Percentiles rank a stretch among this genome's conserved stretches.
These are phyloP conservation scores for Theileria parva DNA, from an alignment of 169 alveolate genomes.

Conservation along the genomic window DNA sequence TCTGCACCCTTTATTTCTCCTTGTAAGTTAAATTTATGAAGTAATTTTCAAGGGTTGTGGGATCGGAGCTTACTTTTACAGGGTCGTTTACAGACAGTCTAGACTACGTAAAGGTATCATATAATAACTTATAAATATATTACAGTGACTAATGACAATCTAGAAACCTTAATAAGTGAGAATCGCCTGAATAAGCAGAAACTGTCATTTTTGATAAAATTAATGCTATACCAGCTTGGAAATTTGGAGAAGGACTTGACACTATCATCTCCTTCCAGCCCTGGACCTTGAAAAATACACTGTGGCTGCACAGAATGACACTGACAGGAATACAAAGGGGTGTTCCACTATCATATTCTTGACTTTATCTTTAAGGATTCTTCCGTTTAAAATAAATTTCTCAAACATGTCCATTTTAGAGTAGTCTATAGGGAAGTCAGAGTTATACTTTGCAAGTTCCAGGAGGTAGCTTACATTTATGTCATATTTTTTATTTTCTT, in stretches of 20 bases:
- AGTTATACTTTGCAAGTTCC: background rate
- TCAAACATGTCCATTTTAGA: background rate
- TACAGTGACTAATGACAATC: slow-evolving; percentile 22
- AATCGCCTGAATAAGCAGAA: slow-evolving; percentile 5
- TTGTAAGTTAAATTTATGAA: slow-evolving; percentile 1
- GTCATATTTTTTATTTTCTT: background rate
- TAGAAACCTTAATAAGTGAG: slow-evolving; percentile 25
- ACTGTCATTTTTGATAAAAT: slow-evolving; percentile 2
- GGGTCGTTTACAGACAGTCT: slow-evolving; percentile 46
- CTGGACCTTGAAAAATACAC: background rate
- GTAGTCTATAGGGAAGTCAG: background rate
- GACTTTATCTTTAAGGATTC: background rate
- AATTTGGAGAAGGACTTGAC: slow-evolving; percentile 10
- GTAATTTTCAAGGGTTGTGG: slow-evolving; percentile 38
- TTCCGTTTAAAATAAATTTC: background rate
- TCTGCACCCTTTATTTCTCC: slow-evolving; percentile 49
- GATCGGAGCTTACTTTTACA: slow-evolving; percentile 45
- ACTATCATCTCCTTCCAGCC: background rate
- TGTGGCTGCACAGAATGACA: background rate
- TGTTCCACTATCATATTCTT: background rate
- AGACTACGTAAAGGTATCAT: slow-evolving; percentile 23
- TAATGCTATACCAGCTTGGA: slow-evolving; percentile 8
- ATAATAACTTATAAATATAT: background rate
- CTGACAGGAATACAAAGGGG: background rate
- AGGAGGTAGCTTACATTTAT: background rate